A percentile compares a stretch with the other conserved stretches of the same genome.
Evolutionary conservation across 208 protist genomes (phyloP).

Genomic region (Tetramitus jugosus): DNA sequence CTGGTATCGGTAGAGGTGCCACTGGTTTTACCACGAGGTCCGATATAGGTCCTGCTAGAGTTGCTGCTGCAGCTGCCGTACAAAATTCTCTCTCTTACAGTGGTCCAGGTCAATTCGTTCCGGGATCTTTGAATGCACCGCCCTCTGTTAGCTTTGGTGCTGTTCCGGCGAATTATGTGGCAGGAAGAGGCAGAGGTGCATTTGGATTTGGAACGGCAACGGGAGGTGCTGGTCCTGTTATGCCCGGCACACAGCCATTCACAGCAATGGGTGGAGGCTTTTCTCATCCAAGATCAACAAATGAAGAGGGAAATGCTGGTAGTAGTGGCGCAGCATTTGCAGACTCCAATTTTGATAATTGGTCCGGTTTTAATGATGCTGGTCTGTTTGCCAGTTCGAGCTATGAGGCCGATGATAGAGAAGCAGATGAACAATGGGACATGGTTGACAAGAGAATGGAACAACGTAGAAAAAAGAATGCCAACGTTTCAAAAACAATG

Average conservation of each 20-base stretch:
- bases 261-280: not conserved
- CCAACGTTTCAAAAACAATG: constrained; percentile 26
- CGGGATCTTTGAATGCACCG: too few relatives aligned
- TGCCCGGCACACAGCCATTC: constrained; percentile 11
- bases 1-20: constrained; percentile 67
- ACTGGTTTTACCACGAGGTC: constrained; percentile 73
- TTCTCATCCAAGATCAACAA: not conserved
- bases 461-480: constrained; percentile 47
- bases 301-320: constrained; percentile 23
- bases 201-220: constrained; percentile 50
- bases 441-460: constrained; percentile 54
- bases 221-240: not conserved
- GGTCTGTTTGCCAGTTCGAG: constrained; percentile 39
- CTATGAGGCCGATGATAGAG: constrained; percentile 71
- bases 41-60: constrained; percentile 66
- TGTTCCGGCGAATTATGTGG: constrained; percentile 55
- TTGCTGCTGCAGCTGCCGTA: not conserved
- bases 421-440: constrained; percentile 59
- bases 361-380: constrained; percentile 36
- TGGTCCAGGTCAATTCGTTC: too few relatives aligned
- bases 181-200: constrained; percentile 67
- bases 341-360: constrained; percentile 61
- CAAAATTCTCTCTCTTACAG: not conserved
- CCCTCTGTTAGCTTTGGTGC: too few relatives aligned
- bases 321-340: constrained; percentile 37